Evolutionary conservation across 306 rosid species (phyloP).

Genomic region (Acacia confusa): DNA sequence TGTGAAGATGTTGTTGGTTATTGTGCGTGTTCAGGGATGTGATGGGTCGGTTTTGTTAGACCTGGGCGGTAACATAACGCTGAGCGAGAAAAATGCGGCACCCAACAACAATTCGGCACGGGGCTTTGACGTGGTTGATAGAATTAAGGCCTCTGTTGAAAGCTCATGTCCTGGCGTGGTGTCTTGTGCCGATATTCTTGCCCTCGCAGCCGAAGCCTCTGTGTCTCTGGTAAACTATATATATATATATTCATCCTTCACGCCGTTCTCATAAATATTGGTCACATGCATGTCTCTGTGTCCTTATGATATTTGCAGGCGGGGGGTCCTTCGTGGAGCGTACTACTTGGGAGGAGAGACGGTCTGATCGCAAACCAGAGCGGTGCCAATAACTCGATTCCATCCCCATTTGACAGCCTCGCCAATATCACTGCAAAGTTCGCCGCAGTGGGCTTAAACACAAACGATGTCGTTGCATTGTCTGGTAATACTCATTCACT

Average conservation of each 20-base stretch:
- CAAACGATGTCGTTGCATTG: slow-evolving; percentile 64
- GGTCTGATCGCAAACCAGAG: slow-evolving; percentile 61
- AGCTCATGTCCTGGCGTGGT: slow-evolving; percentile 65
- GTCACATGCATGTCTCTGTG: neutral
- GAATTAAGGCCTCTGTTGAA: slow-evolving; percentile 65
- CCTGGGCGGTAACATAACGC: slow-evolving; percentile 52
- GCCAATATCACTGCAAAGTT: slow-evolving; percentile 60
- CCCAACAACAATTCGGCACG: slow-evolving; percentile 56
- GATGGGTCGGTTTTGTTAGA: slow-evolving; percentile 71
- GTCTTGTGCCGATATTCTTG: slow-evolving; percentile 83
- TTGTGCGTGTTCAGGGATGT: slow-evolving; percentile 53
- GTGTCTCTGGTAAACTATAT: slow-evolving; percentile 51
- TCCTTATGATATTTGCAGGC: slow-evolving; percentile 38
- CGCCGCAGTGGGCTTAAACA: slow-evolving; percentile 58
- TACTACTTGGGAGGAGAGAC: slow-evolving; percentile 69
- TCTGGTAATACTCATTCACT: slow-evolving; percentile 46
- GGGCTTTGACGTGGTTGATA: slow-evolving; percentile 65
- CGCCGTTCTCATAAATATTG: neutral
- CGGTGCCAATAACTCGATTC: slow-evolving; percentile 62
- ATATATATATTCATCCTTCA: neutral
- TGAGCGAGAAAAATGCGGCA: slow-evolving; percentile 65
- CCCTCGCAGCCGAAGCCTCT: slow-evolving; percentile 65
- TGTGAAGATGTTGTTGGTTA: neutral
- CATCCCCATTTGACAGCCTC: slow-evolving; percentile 57
- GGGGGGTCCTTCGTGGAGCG: slow-evolving; percentile 77